Conservation (phyloP, 805 yeast species). For the Pichia californica region DNA sequence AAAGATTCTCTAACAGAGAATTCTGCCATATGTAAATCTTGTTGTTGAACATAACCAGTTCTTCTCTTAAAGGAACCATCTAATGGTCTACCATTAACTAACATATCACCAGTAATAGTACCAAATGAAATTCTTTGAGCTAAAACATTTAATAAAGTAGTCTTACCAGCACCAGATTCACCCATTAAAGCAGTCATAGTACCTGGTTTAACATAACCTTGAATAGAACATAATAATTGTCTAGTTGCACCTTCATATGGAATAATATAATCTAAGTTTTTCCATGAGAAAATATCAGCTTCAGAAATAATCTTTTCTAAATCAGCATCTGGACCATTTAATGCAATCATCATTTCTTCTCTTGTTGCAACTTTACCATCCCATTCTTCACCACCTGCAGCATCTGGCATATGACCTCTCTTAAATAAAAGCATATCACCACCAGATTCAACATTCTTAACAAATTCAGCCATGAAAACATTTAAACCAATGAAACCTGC, state of each 20-base stretch:
- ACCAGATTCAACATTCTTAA: conserved; percentile 26
- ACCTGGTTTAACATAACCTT: conserved; percentile 45
- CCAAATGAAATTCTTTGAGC: conserved; percentile 48
- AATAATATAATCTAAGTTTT: conserved; percentile 50
- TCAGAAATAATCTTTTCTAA: conserved; percentile 33
- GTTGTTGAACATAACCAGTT: conserved; percentile 52
- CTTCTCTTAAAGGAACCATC: conserved; percentile 47
- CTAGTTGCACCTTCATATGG: conserved; percentile 39
- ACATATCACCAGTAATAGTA: conserved; percentile 49
- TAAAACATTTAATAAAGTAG: conserved; percentile 47
- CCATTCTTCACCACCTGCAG: conserved; percentile 30
- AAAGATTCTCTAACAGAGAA: conserved; percentile 47
- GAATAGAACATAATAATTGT: conserved; percentile 36
- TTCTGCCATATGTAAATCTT: conserved; percentile 45
- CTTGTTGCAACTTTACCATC: conserved; percentile 35
- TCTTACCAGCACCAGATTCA: conserved; percentile 59
- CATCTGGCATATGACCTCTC: conserved; percentile 34
- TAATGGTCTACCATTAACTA: conserved; percentile 45
- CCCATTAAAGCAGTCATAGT: conserved; percentile 56
- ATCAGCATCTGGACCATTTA: conserved; percentile 28
- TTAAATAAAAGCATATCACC: conserved; percentile 36
- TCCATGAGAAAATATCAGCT: conserved; percentile 61
- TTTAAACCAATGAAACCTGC: conserved; percentile 32
- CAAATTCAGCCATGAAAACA: conserved; percentile 28
- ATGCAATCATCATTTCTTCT: conserved; percentile 25